Evolutionary conservation across 2,329 filamentous ascomycete species (phyloP), one percentile per base, ranked within the genome.

Genomic region (Cordyceps javanica): DNA sequence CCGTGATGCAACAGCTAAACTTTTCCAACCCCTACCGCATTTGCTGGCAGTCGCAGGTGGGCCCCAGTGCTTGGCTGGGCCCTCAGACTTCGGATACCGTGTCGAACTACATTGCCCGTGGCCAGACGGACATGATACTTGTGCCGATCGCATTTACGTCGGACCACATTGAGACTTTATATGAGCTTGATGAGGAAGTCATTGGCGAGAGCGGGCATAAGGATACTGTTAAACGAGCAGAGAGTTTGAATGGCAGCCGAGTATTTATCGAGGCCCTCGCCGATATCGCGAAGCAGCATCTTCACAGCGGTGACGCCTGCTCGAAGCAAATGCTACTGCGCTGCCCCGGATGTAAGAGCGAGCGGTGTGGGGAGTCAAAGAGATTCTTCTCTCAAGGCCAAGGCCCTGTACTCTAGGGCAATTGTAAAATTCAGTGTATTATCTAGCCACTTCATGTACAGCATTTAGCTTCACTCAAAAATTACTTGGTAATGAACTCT

Each of bases 131-230:
- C 68, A 79, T 99, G 56, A 80, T 97, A 1, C 79, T 99, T 7
- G 91, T 99, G 57, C 94, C 94, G 0, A 95, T 99, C 63, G 94
- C 94, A 6, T 99, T 99, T 70, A 99, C 94, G 0, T 96, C 90
- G n/a, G 94, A 99, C 67, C 94, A 99, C 70, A 99, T 99, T 64
- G 94, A 99, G 75, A 99, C 94, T 0, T 78, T 99, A 1, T 97
- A 88, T 70, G 94, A 99, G 72, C 77, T 99, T 54, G 94, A 99
- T 70, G 81, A 90, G 66, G 94, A 99, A 73, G 91, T 99, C 39
- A 97, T 99, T 67, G 89, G 90, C 59, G 92, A 96, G 72, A 90
- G 83, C 1, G 86, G 88, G 14, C 83, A 89, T 66, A 75, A 83
- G 0, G 91, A 92, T 32, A 88, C 86, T 0, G 86, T 99, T 62